These are phyloP conservation scores for Hortaea werneckii DNA, from an alignment of 2,329 filamentous ascomycete genomes.

Conservation along the genomic window DNA sequence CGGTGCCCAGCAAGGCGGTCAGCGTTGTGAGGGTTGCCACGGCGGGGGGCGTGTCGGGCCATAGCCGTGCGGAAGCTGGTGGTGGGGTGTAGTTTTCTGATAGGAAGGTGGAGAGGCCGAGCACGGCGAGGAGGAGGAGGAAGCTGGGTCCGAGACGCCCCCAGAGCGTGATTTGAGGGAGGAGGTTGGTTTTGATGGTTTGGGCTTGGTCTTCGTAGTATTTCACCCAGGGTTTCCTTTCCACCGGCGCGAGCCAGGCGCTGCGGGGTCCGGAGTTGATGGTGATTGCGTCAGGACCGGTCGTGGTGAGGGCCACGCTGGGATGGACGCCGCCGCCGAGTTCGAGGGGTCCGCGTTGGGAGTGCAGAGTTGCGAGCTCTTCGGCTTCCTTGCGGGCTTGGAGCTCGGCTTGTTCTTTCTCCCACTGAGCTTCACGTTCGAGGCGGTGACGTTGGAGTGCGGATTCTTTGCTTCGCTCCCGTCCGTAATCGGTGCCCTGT, in stretches of 20 bases:
- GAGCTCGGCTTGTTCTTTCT: constrained; percentile 16
- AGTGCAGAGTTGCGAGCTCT: constrained; percentile 12
- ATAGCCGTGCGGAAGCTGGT: constrained; percentile 41
- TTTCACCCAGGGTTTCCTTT: constrained; percentile 26
- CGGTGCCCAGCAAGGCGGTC: constrained; percentile 47
- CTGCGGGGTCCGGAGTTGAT: constrained; percentile 13
- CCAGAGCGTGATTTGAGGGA: constrained; percentile 22
- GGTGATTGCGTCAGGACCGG: constrained; percentile 9
- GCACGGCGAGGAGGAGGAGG: constrained; percentile 27
- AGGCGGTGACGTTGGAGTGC: constrained; percentile 17
- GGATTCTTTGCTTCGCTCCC: constrained; percentile 19
- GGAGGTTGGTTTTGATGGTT: constrained; percentile 23
- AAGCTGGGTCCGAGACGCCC: constrained; percentile 37
- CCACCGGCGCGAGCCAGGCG: constrained; percentile 20
- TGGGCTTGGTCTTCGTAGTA: constrained; percentile 27
- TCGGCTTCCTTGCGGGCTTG: constrained; percentile 9
- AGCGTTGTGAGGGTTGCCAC: constrained; percentile 55
- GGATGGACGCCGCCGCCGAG: constrained; percentile 22
- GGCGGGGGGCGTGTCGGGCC: constrained; percentile 51
- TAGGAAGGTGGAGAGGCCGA: constrained; percentile 35
- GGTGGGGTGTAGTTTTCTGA: constrained; percentile 42
- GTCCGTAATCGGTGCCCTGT: constrained; percentile 17
- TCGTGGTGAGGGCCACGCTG: constrained; percentile 5
- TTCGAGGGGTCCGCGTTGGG: constrained; percentile 20
- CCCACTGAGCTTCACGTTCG: constrained; percentile 21